phyloP scores from a whole-genome alignment of 768 basidiomycete species.

The Tylopilus balloui region DNA sequence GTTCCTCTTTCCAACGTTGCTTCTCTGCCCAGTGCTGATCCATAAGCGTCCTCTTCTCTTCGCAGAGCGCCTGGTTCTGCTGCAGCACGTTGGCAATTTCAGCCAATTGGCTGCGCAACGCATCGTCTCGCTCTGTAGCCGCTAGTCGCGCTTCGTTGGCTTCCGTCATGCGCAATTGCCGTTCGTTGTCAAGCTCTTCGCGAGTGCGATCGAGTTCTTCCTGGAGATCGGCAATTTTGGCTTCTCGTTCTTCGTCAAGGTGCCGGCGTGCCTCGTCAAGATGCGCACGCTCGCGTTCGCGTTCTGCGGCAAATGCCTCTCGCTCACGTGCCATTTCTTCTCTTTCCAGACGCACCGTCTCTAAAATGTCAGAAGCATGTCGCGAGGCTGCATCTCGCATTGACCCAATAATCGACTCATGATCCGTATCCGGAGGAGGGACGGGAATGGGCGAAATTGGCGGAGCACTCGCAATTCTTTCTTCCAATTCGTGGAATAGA shows the following conservation, averaged over 20 bases:
- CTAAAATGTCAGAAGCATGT: conserved; percentile 54
- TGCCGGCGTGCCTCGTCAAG: conserved; percentile 46
- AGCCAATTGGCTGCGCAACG: conserved; percentile 52
- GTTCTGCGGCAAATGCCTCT: conserved; percentile 51
- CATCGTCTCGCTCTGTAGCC: conserved; percentile 55
- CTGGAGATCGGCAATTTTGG: conserved; percentile 56
- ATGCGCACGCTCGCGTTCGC: conserved; percentile 46
- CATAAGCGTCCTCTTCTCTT: conserved; percentile 54
- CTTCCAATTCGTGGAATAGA: conserved; percentile 27
- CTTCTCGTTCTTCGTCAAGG: conserved; percentile 47
- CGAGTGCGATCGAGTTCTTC: conserved; percentile 56
- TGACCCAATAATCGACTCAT: conserved; percentile 31
- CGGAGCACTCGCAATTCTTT: conserved; percentile 23
- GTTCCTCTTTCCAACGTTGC: conserved; percentile 49
- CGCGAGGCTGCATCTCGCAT: conserved; percentile 52
- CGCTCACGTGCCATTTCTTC: conserved; percentile 55
- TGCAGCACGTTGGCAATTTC: conserved; percentile 74
- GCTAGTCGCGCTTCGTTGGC: conserved; percentile 65
- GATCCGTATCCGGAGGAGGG: conserved; percentile 9
- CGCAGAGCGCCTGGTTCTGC: conserved; percentile 56
- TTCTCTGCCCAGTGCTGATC: conserved; percentile 67
- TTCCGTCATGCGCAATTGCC: conserved; percentile 50
- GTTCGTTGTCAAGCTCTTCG: conserved; percentile 61
- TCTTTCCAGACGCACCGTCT: conserved; percentile 54
- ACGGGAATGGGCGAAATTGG: conserved; percentile 21